A percentile compares a stretch with the other conserved stretches of the same genome.
phyloP scores from a whole-genome alignment of 192 early-diverging fungal genomes.

The Ambispora gerdemannii region DNA sequence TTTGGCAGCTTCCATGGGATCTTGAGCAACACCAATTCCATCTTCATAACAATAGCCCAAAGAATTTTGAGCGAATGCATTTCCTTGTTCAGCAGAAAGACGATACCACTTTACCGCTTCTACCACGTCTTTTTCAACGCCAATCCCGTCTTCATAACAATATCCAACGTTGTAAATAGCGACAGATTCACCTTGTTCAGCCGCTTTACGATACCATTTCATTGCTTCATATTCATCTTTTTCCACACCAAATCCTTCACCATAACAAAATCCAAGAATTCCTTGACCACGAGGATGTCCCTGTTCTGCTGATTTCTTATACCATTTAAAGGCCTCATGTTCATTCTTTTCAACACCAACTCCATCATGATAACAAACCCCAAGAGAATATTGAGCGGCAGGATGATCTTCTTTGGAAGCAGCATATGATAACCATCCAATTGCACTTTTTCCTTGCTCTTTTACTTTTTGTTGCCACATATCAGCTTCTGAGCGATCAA shows the following conservation, averaged over 20 bases:
- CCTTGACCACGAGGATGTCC: conserved; percentile 61
- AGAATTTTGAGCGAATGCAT: conserved; percentile 83
- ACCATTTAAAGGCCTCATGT: conserved; percentile 64
- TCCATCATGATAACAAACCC: conserved; percentile 78
- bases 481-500: conserved; percentile 78
- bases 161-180: conserved; percentile 65
- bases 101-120: conserved; percentile 66
- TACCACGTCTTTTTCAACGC: conserved; percentile 49
- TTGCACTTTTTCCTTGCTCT: conserved; percentile 49
- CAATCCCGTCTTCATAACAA: conserved; percentile 64
- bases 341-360: conserved; percentile 66
- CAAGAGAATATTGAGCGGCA: conserved; percentile 68
- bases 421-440: conserved; percentile 63
- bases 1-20: conserved; percentile 53
- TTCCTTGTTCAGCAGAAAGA: conserved; percentile 65
- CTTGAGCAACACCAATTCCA: conserved; percentile 66
- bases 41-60: conserved; percentile 83
- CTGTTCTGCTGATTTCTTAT: conserved; percentile 63
- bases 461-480: conserved; percentile 65
- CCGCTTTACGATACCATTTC: conserved; percentile 59
- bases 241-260: conserved; percentile 70
- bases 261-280: conserved; percentile 82
- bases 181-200: conserved; percentile 57
- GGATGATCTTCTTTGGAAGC: conserved; percentile 55
- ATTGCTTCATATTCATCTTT: conserved; percentile 68